A percentile compares a stretch with the other conserved stretches of the same genome.
Evolutionary conservation across 2,329 filamentous ascomycete genomes (phyloP).

Genomic region (Aspergillus udagawae): DNA sequence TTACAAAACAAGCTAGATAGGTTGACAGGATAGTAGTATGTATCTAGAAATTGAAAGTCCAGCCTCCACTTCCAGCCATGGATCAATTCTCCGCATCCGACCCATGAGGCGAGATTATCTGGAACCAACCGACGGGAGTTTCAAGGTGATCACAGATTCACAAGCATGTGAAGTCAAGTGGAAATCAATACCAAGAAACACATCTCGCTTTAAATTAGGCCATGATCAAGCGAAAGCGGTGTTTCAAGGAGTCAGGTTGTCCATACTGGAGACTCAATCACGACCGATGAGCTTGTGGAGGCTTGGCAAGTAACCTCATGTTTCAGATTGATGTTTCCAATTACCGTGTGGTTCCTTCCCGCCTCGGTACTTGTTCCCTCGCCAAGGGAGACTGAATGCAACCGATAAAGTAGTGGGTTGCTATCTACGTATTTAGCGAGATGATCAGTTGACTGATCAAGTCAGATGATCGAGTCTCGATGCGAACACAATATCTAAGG

Average conservation of each 20-base stretch:
- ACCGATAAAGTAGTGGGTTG: neutral
- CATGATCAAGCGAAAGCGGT: neutral
- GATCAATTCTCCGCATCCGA: conserved; percentile 3
- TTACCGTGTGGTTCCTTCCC: neutral
- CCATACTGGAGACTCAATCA: neutral
- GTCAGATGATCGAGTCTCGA: neutral
- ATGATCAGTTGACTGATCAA: neutral
- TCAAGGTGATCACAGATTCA: neutral
- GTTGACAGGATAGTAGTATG: no score
- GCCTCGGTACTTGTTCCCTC: neutral
- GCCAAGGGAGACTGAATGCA: neutral
- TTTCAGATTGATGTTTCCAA: neutral
- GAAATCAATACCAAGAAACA: neutral
- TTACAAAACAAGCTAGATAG: no score
- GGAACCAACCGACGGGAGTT: neutral
- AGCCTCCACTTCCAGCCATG: neutral
- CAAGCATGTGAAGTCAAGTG: neutral
- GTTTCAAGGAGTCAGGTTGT: neutral
- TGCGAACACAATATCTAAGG: neutral
- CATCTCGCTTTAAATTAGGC: neutral
- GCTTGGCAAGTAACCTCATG: neutral
- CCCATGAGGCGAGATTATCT: neutral
- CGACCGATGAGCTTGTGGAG: neutral
- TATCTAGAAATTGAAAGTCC: neutral
- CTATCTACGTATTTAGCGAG: neutral